Evolutionary conservation across 352 stramenopile species (phyloP).

Genomic region (Peronosclerospora sorghi): DNA sequence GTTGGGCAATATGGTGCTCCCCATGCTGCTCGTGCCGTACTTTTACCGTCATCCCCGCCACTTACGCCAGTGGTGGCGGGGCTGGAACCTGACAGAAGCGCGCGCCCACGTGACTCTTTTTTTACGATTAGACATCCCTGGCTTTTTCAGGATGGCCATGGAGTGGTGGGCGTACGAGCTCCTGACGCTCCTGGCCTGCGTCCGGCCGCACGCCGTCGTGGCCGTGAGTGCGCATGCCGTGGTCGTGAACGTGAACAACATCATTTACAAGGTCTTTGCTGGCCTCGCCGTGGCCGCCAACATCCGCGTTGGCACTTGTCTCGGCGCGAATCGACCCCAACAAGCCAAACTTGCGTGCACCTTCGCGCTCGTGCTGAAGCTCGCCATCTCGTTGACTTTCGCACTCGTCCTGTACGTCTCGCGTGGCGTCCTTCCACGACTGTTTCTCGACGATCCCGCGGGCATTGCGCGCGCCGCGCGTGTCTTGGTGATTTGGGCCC

Average conservation of each 20-base stretch:
- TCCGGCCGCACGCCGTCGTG: constrained; percentile 39
- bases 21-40: constrained; percentile 39
- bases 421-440: constrained; percentile 2
- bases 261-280: constrained; percentile 56
- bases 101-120: too few relatives aligned
- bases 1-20: constrained; percentile 37
- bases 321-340: constrained; percentile 34
- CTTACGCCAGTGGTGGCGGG: constrained; percentile 31
- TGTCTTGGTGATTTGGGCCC: constrained; percentile 32
- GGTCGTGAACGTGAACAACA: constrained; percentile 46
- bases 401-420: constrained; percentile 14
- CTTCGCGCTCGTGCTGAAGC: constrained; percentile 21
- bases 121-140: constrained; percentile 38
- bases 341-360: constrained; percentile 33
- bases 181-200: constrained; percentile 36
- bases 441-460: constrained; percentile 36
- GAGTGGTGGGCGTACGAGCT: constrained; percentile 66
- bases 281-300: constrained; percentile 40
- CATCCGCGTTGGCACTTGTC: constrained; percentile 53
- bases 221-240: constrained; percentile 50
- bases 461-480: constrained; percentile 26
- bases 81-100: too few relatives aligned
- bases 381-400: constrained; percentile 22
- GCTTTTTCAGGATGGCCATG: constrained; percentile 47
- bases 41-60: constrained; percentile 31